Evolutionary conservation across 306 rosid species (phyloP).

Genomic region (Cyamopsis tetragonoloba): DNA sequence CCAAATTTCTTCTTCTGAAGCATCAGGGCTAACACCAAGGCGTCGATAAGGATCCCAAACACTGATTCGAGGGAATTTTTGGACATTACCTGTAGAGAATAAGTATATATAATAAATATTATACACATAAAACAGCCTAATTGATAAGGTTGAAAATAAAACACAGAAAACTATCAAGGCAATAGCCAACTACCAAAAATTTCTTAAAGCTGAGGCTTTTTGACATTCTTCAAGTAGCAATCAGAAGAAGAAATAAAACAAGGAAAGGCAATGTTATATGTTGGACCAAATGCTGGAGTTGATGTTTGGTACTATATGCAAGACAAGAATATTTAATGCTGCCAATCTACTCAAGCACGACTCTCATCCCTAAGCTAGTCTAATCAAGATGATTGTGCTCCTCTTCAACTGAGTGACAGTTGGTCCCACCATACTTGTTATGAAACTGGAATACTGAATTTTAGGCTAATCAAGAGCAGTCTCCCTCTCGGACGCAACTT

Average conservation of each 20-base stretch:
- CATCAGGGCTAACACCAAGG: slow-evolving; percentile 78
- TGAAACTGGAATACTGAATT: neutral
- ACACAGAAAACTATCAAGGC: slow-evolving; percentile 1
- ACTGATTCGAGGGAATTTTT: slow-evolving; percentile 62
- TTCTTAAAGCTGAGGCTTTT: neutral
- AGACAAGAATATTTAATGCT: neutral
- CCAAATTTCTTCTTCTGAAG: slow-evolving; percentile 97
- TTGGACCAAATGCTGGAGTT: neutral
- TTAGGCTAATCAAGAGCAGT: neutral
- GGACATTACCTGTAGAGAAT: slow-evolving; percentile 55
- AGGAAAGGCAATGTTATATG: neutral
- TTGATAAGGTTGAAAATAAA: neutral
- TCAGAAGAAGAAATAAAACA: neutral
- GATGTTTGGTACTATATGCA: neutral
- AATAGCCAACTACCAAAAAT: slow-evolving; percentile 2
- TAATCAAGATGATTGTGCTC: slow-evolving; percentile 10
- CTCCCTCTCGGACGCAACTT: neutral
- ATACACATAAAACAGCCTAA: neutral
- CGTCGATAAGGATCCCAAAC: slow-evolving; percentile 91
- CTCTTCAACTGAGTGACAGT: neutral
- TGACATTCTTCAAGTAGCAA: neutral
- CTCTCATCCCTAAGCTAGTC: neutral
- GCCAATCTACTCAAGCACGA: neutral
- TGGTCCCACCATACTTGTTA: slow-evolving; percentile 5
- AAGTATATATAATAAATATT: neutral